Conservation (phyloP, 169 alveolate genomes). For the Cryptosporidium canis region DNA sequence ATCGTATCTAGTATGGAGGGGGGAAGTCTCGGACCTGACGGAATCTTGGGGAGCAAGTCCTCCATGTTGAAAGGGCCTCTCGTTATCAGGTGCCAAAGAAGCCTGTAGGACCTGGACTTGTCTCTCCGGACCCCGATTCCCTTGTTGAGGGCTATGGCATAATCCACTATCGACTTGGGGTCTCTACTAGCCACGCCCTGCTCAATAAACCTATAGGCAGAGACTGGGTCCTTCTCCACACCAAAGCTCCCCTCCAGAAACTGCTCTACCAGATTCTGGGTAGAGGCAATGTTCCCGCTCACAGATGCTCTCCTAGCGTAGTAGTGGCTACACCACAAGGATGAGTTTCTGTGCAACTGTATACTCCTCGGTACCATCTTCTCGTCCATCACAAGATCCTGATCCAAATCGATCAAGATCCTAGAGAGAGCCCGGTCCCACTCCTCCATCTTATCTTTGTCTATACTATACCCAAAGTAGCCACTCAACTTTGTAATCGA, state of each 20-base stretch:
- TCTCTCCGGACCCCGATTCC: conserved; percentile 46
- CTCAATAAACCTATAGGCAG: conserved; percentile 28
- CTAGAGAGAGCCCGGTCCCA: neutral
- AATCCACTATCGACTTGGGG: conserved; percentile 58
- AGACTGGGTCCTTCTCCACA: neutral
- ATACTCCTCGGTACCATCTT: conserved; percentile 10
- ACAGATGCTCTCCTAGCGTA: conserved; percentile 41
- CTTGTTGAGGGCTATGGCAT: conserved; percentile 22
- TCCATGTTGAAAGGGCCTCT: conserved; percentile 56
- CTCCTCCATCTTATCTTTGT: neutral
- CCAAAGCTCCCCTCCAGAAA: conserved; percentile 61
- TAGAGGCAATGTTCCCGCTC: conserved; percentile 51
- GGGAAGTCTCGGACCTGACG: conserved; percentile 26
- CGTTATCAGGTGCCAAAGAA: conserved; percentile 37
- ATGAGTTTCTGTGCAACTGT: conserved; percentile 25
- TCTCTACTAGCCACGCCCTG: conserved; percentile 60
- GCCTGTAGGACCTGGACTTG: conserved; percentile 40
- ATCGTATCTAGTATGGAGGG: conserved; percentile 63
- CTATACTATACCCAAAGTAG: neutral
- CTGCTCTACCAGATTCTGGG: conserved; percentile 21
- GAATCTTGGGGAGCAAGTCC: conserved; percentile 41
- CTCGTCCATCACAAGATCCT: neutral
- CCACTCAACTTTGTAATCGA: neutral
- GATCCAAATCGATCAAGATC: neutral
- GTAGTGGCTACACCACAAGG: conserved; percentile 63